Evolutionary conservation across 352 stramenopile species (phyloP), one percentile per base, ranked within the genome.

Genomic region (Phytophthora vignae): DNA sequence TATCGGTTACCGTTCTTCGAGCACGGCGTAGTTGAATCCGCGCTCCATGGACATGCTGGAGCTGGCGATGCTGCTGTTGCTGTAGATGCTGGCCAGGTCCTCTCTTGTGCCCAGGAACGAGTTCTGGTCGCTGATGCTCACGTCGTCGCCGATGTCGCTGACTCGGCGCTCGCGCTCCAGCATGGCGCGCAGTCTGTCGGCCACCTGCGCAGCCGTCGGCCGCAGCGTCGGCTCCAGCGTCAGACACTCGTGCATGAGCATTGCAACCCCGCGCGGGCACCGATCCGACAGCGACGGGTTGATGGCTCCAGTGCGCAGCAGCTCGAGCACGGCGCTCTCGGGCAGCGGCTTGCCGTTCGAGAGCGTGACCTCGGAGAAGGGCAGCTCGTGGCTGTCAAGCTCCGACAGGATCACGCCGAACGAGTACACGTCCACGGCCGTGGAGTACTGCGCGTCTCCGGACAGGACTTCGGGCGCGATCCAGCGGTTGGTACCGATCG

Each of bases 371-470:
- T 92, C 84, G 4, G 74, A 86, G 60, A 91, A 94, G 4, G 87
- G 87, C 11, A 87, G 65, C 56, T 92, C 81, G 57, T 93, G 85
- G 33, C 67, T 91, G 60, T 93, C 87, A 4, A 94, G 67, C 72
- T 94, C 87, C 6, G 76, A 82, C 6, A 94, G 42, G 50, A 94
- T 87, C 10, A 91, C 75, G 14, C 87, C 87, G 31, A 95, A 92
- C 49, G 87, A 81, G 66, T 93, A 95, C 55, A 95, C 78, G 55
- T 95, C 87, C 6, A 83, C 74, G 1, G 82, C 77, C 15, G 79
- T 69, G 1, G 73, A 84, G 54, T 83, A 81, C 3, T 68, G 57
- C 12, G 64, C 67, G n/a, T 90, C 70, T 1, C 85, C 84, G 0
- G 76, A 68, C 4, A 95, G 67, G 2, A 93, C 74, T 70, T 95